phyloP scores from a whole-genome alignment of 2,329 filamentous ascomycete species.

The Epichloe brachyelytri region DNA sequence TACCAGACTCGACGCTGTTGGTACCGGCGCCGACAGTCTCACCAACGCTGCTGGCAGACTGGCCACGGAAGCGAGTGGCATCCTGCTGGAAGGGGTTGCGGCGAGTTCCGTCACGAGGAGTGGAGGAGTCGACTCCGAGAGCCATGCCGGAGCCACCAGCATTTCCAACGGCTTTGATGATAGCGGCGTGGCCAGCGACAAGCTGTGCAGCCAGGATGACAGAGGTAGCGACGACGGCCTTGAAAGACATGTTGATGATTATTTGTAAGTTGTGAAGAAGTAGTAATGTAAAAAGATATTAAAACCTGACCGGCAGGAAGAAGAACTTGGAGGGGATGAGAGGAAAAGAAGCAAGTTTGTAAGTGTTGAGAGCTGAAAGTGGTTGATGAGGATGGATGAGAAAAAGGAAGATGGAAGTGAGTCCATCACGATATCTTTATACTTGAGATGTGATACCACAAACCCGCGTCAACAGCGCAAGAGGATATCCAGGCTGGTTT shows the following conservation, averaged over 20 bases:
- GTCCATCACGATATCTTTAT: slow-evolving; percentile 4
- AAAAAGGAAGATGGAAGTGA: not conserved
- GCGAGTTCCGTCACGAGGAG: slow-evolving; percentile 47
- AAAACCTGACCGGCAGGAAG: slow-evolving; percentile 6
- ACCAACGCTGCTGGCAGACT: slow-evolving; percentile 37
- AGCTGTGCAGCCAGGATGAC: slow-evolving; percentile 41
- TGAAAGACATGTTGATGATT: slow-evolving; percentile 18
- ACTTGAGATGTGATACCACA: not conserved
- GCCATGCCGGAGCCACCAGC: slow-evolving; percentile 42
- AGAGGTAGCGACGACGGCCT: slow-evolving; percentile 26
- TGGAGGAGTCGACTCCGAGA: slow-evolving; percentile 37
- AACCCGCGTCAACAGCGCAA: not conserved
- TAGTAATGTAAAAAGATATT: not conserved
- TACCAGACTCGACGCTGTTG: slow-evolving; percentile 45
- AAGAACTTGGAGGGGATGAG: not conserved
- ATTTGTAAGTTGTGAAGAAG: not conserved
- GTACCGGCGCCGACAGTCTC: slow-evolving; percentile 43
- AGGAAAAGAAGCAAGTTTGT: not conserved
- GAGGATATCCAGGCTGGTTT: not conserved
- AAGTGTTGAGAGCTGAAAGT: not conserved
- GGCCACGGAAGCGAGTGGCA: slow-evolving; percentile 46
- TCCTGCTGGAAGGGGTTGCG: slow-evolving; percentile 52
- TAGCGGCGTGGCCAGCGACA: slow-evolving; percentile 47
- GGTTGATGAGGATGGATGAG: slow-evolving; percentile 1
- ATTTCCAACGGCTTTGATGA: slow-evolving; percentile 44